phyloP scores from a whole-genome alignment of 768 basidiomycete species.

The Dacryopinax primogenitus region DNA sequence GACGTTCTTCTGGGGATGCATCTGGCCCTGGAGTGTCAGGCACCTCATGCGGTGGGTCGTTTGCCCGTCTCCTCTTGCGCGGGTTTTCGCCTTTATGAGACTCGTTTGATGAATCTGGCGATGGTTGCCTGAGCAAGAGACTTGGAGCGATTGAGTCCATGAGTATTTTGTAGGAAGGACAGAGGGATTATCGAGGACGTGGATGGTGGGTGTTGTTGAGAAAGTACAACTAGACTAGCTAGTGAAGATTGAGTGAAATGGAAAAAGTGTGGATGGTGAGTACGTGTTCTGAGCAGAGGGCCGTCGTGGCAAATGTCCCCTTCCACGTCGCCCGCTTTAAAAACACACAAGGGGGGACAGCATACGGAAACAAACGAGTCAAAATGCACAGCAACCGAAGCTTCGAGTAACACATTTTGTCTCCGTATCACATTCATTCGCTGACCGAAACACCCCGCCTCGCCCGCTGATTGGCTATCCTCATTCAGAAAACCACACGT shows the following conservation, averaged over 20 bases:
- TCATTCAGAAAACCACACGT: too few relatives aligned
- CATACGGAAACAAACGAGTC: background rate
- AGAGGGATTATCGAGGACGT: background rate
- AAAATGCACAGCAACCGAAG: background rate
- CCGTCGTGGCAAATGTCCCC: background rate
- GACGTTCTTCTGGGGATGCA: conserved; percentile 56
- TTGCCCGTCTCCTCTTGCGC: background rate
- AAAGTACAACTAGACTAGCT: conserved; percentile 6
- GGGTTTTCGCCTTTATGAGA: background rate
- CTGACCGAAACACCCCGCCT: too few relatives aligned
- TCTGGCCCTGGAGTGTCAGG: background rate
- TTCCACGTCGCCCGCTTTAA: background rate
- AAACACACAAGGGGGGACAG: too few relatives aligned
- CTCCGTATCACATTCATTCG: too few relatives aligned
- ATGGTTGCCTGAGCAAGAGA: background rate
- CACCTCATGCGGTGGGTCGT: conserved; percentile 3
- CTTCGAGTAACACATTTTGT: background rate
- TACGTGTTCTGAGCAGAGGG: conserved; percentile 7
- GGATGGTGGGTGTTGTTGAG: background rate
- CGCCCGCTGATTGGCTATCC: too few relatives aligned
- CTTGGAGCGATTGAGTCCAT: background rate
- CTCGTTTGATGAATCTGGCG: background rate
- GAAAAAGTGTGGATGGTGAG: background rate
- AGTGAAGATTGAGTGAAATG: background rate
- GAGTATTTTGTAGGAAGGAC: background rate